These are phyloP conservation scores for Ophiostoma ips DNA, from an alignment of 2,329 filamentous ascomycete species.

Conservation along the genomic window DNA sequence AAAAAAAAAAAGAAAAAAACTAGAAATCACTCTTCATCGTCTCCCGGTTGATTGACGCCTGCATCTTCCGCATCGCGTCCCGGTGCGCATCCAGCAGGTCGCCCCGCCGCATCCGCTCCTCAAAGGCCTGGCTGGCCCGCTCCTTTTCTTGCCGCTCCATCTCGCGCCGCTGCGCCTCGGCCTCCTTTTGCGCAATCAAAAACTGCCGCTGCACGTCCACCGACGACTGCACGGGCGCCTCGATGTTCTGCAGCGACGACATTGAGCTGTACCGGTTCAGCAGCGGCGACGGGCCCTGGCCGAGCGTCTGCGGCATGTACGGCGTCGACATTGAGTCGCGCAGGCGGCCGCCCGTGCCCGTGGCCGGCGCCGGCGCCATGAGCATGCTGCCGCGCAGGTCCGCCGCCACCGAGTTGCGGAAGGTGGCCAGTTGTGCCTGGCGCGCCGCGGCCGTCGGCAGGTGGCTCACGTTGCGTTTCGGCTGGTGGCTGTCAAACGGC, in stretches of 20 bases:
- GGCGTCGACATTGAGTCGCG: conserved; percentile 17
- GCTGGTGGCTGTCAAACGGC: conserved; percentile 41
- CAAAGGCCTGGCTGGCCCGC: conserved; percentile 48
- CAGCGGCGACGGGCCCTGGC: not conserved
- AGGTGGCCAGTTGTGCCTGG: conserved; percentile 49
- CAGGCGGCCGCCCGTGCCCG: not conserved
- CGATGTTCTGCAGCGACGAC: conserved; percentile 11
- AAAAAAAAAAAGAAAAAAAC: not conserved
- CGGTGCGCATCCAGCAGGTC: conserved; percentile 64
- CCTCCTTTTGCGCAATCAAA: conserved; percentile 48
- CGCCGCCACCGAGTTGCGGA: conserved; percentile 50
- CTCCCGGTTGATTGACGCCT: conserved; percentile 24
- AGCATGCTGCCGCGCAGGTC: conserved; percentile 36
- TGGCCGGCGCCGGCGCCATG: conserved; percentile 19
- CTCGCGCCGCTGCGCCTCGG: conserved; percentile 45
- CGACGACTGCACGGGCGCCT: conserved; percentile 21
- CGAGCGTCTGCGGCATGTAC: conserved; percentile 17
- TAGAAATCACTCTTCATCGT: not conserved
- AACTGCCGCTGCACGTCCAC: conserved; percentile 41
- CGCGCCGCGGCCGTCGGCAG: conserved; percentile 31
- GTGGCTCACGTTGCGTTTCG: conserved; percentile 28
- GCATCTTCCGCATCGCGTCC: conserved; percentile 69
- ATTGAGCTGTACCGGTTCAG: not conserved
- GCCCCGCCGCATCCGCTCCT: conserved; percentile 62
- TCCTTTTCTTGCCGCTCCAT: conserved; percentile 43